These are phyloP conservation scores for Debaryomycetaceae sp. DNA, from an alignment of 1,139 yeast genomes.

Conservation along the genomic window DNA sequence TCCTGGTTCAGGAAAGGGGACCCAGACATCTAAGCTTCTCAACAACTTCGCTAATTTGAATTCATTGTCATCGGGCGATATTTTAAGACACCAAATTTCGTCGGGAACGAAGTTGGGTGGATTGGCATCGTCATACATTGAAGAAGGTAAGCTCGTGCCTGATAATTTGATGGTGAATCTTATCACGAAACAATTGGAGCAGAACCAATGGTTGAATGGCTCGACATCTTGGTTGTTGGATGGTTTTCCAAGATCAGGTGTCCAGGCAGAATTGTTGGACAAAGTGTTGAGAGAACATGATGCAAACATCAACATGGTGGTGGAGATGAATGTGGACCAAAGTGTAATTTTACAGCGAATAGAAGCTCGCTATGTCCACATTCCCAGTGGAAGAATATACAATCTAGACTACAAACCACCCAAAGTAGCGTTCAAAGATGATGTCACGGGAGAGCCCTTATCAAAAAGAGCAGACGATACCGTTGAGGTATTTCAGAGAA, in stretches of 20 bases:
- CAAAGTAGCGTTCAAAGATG: conserved; percentile 73
- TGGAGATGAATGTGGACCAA: conserved; percentile 81
- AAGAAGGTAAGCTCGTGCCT: conserved; percentile 67
- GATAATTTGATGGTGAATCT: conserved; percentile 64
- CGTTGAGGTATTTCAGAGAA: conserved; percentile 58
- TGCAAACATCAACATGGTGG: conserved; percentile 63
- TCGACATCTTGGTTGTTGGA: conserved; percentile 71
- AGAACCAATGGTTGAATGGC: conserved; percentile 43
- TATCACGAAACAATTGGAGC: conserved; percentile 47
- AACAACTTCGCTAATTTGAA: conserved; percentile 47
- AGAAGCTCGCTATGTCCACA: conserved; percentile 81
- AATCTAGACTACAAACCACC: conserved; percentile 89
- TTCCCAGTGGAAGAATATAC: conserved; percentile 81
- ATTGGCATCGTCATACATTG: conserved; percentile 54
- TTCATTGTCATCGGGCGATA: conserved; percentile 80
- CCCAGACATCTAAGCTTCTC: conserved; percentile 68
- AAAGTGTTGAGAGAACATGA: conserved; percentile 33
- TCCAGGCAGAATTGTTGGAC: conserved; percentile 66
- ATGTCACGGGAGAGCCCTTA: conserved; percentile 83
- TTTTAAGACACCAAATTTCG: conserved; percentile 66
- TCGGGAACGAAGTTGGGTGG: conserved; percentile 53
- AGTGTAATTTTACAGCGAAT: conserved; percentile 74
- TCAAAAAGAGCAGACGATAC: conserved; percentile 80
- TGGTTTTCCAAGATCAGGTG: conserved; percentile 82
- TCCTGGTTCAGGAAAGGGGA: conserved; percentile 95